Conservation (phyloP, 176 grass and related monocot genomes). For the Hyparrhenia diplandra region DNA sequence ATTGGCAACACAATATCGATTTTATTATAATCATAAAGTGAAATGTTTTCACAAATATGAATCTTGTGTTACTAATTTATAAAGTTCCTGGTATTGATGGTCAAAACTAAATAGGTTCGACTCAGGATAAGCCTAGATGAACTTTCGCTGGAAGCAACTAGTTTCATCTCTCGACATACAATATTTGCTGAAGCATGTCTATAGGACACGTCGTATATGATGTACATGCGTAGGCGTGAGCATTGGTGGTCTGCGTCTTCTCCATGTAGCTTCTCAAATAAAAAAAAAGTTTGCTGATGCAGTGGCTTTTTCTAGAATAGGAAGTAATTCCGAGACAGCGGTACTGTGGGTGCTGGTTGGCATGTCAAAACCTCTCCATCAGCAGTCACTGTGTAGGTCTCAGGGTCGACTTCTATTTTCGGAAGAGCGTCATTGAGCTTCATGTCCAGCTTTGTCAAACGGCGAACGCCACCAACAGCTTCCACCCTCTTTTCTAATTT, state of each 20-base stretch:
- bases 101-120: no score
- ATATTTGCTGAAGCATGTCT: not conserved
- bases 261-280: not conserved
- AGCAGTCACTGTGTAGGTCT: conserved; percentile 67
- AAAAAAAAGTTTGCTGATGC: not conserved
- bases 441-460: conserved; percentile 81
- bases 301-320: conserved; percentile 46
- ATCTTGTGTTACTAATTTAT: no score
- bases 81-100: no score
- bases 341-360: conserved; percentile 47
- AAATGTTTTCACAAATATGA: no score
- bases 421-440: conserved; percentile 84
- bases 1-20: no score
- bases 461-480: conserved; percentile 57
- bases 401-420: conserved; percentile 73
- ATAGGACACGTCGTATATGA: not conserved
- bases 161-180: not conserved
- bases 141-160: no score
- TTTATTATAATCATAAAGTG: no score
- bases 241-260: not conserved
- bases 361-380: conserved; percentile 72
- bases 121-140: no score
- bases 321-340: conserved; percentile 90
- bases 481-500: conserved; percentile 68
- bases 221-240: not conserved